Conservation (phyloP, 2,329 filamentous ascomycete species). For the Trichoderma breve region DNA sequence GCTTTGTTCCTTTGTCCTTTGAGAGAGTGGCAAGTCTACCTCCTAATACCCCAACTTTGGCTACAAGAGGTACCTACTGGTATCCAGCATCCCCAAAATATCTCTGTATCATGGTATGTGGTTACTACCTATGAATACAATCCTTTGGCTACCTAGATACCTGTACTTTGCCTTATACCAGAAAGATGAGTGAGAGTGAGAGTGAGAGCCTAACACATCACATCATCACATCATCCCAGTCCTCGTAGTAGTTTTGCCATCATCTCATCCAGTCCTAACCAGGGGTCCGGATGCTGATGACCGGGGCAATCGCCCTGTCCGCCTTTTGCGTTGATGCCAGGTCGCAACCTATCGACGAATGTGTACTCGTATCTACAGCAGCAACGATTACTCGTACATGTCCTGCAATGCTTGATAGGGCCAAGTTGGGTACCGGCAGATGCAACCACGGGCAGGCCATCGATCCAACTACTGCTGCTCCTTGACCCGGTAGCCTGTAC, state of each 20-base stretch:
- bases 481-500: neutral
- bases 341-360: neutral
- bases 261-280: too few species aligned
- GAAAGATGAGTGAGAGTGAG: neutral
- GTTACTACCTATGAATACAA: too few species aligned
- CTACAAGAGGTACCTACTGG: neutral
- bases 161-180: neutral
- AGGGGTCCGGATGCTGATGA: neutral
- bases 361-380: neutral
- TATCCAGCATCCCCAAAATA: neutral
- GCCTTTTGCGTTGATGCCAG: neutral
- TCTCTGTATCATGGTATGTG: neutral
- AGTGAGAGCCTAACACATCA: neutral
- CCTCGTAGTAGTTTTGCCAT: neutral
- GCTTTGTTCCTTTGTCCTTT: neutral
- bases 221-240: neutral
- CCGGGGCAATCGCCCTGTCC: neutral
- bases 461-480: neutral
- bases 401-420: neutral
- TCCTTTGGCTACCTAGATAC: too few species aligned
- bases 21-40: neutral
- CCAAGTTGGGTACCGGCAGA: neutral
- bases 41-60: neutral
- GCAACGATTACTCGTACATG: neutral
- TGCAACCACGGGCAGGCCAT: neutral